These are phyloP conservation scores for Westerdykella ornata DNA, from an alignment of 2,329 filamentous ascomycete species.

Conservation along the genomic window DNA sequence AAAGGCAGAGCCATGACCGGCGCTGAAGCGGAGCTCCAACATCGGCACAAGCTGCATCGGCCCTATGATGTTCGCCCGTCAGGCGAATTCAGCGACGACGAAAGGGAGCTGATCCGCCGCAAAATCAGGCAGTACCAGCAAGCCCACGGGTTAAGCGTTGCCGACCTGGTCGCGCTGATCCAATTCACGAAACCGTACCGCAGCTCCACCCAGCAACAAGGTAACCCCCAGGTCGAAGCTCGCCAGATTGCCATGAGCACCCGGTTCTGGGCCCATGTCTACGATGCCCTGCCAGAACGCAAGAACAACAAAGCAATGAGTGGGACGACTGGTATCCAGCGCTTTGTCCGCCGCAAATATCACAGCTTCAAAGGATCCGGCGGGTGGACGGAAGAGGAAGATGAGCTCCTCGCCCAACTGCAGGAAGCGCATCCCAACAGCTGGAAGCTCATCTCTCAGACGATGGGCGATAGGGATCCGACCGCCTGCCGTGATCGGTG, in stretches of 20 bases:
- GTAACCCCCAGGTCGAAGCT: conserved; percentile 4
- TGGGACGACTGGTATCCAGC: conserved; percentile 27
- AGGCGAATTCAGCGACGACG: conserved; percentile 17
- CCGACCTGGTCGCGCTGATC: conserved; percentile 18
- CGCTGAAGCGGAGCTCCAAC: conserved; percentile 13
- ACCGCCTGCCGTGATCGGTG: conserved; percentile 65
- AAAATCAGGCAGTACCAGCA: conserved; percentile 18
- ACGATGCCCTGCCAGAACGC: conserved; percentile 30
- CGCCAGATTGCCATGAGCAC: no score
- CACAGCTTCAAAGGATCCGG: conserved; percentile 57
- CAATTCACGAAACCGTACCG: conserved; percentile 7
- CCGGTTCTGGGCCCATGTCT: conserved; percentile 29
- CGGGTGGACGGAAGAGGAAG: conserved; percentile 53
- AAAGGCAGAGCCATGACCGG: neutral
- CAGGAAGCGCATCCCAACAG: conserved; percentile 47
- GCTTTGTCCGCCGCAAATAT: conserved; percentile 54
- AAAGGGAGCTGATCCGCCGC: conserved; percentile 20
- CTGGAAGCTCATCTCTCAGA: conserved; percentile 57
- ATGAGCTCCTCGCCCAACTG: conserved; percentile 47
- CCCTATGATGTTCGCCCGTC: conserved; percentile 11
- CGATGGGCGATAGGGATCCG: conserved; percentile 55
- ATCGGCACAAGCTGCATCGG: conserved; percentile 7
- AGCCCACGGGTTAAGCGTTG: conserved; percentile 9
- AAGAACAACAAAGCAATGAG: conserved; percentile 4
- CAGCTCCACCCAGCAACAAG: neutral